A percentile compares a stretch with the other conserved stretches of the same genome.
Evolutionary conservation across 805 yeast species (phyloP).

Genomic region (Metschnikowia koreensis): DNA sequence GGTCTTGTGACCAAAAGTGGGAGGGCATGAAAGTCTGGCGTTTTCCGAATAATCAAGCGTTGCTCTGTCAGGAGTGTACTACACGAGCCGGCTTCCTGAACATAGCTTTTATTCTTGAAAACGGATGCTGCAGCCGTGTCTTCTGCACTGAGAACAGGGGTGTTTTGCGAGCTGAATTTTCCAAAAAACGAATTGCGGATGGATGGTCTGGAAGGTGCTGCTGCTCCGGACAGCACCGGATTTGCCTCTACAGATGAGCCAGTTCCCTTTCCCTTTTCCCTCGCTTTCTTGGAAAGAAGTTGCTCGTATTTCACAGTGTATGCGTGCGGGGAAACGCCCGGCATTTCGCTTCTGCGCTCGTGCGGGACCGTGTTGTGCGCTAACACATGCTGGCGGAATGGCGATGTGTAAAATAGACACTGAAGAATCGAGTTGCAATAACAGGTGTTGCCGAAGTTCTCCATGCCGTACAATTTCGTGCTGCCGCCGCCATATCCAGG

Average conservation of each 20-base stretch:
- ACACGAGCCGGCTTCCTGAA: constrained; percentile 32
- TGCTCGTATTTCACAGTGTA: constrained; percentile 42
- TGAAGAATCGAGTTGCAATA: constrained; percentile 92
- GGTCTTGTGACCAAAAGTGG: constrained; percentile 40
- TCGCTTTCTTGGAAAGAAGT: constrained; percentile 33
- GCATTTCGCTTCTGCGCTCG: constrained; percentile 27
- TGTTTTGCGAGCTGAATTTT: constrained; percentile 29
- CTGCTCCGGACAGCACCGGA: neutral
- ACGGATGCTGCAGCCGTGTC: constrained; percentile 2
- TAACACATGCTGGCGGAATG: constrained; percentile 56
- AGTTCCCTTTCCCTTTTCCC: constrained; percentile 26
- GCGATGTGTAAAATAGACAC: constrained; percentile 72
- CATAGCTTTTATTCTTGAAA: constrained; percentile 13
- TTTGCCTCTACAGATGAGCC: constrained; percentile 1
- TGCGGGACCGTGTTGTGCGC: constrained; percentile 32
- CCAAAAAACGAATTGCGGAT: constrained; percentile 42
- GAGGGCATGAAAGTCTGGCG: constrained; percentile 30
- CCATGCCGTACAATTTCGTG: constrained; percentile 73
- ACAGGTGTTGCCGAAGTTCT: constrained; percentile 88
- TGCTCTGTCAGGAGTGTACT: constrained; percentile 35
- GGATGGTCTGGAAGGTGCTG: constrained; percentile 21
- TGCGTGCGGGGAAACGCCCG: constrained; percentile 34
- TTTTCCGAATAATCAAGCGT: constrained; percentile 27
- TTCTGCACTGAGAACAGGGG: constrained; percentile 6
- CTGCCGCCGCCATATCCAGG: constrained; percentile 58